phyloP scores from a whole-genome alignment of 2,329 filamentous ascomycete species.

The Alternaria postmessia region DNA sequence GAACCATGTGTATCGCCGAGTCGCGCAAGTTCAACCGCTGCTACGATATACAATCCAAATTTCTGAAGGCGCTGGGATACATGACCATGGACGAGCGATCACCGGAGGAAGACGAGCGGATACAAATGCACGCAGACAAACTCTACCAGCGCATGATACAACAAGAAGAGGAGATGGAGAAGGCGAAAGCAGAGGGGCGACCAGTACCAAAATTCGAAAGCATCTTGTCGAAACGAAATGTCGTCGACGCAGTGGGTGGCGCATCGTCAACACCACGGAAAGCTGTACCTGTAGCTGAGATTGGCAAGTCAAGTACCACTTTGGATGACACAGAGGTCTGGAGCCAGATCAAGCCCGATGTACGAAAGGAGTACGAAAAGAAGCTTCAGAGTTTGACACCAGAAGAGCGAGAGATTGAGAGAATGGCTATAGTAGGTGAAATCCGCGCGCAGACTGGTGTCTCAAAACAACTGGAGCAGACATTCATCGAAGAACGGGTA shows the following conservation, averaged over 20 bases:
- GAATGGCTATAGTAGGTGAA: slow-evolving; percentile 46
- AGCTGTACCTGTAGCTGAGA: slow-evolving; percentile 12
- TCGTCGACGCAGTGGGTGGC: slow-evolving; percentile 37
- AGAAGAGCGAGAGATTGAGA: slow-evolving; percentile 46
- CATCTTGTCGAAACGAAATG: slow-evolving; percentile 55
- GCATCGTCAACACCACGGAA: slow-evolving; percentile 18
- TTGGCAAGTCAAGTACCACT: not conserved
- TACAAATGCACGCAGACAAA: slow-evolving; percentile 94
- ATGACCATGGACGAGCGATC: slow-evolving; percentile 71
- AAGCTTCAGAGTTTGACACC: slow-evolving; percentile 40
- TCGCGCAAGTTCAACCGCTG: slow-evolving; percentile 83
- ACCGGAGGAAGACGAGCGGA: slow-evolving; percentile 76
- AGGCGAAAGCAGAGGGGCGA: slow-evolving; percentile 67
- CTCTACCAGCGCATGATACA: slow-evolving; percentile 87
- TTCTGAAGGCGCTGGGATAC: slow-evolving; percentile 90
- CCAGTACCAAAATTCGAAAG: slow-evolving; percentile 67
- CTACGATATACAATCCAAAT: slow-evolving; percentile 88
- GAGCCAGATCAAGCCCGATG: slow-evolving; percentile 42
- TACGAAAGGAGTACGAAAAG: slow-evolving; percentile 44
- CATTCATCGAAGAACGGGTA: slow-evolving; percentile 47
- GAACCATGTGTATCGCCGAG: slow-evolving; percentile 84
- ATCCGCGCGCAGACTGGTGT: slow-evolving; percentile 42
- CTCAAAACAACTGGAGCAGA: slow-evolving; percentile 43
- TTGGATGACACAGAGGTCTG: slow-evolving; percentile 37
- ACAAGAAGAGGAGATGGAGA: slow-evolving; percentile 78